Evolutionary conservation across 306 rosid species (phyloP).

Genomic region (Purshia tridentata): DNA sequence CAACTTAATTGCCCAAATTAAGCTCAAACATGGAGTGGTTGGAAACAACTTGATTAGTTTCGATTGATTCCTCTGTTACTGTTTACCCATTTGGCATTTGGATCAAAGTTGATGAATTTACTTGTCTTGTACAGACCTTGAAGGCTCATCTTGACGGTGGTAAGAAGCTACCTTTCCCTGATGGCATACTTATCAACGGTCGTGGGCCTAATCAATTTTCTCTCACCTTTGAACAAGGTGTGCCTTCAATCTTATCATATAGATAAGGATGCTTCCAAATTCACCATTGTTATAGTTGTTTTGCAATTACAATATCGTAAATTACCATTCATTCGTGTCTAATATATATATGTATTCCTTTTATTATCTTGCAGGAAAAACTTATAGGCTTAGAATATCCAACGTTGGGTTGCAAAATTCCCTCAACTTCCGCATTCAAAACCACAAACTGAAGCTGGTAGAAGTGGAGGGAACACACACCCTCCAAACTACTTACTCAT

Average conservation of each 20-base stretch:
- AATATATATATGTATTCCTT: not conserved
- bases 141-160: slow-evolving; percentile 70
- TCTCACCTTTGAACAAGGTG: slow-evolving; percentile 87
- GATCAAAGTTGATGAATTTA: not conserved
- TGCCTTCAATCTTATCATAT: not conserved
- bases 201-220: slow-evolving; percentile 74
- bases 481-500: slow-evolving; percentile 78
- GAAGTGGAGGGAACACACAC: slow-evolving; percentile 99
- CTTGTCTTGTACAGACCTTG: slow-evolving; percentile 45
- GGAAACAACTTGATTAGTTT: not conserved
- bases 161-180: slow-evolving; percentile 73
- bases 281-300: not conserved
- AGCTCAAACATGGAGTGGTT: not conserved
- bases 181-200: slow-evolving; percentile 94
- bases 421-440: slow-evolving; percentile 83
- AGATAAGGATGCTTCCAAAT: not conserved
- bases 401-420: slow-evolving; percentile 86
- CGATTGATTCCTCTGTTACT: not conserved
- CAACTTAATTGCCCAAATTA: too few species aligned
- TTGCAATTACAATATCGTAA: too few species aligned
- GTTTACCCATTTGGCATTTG: not conserved
- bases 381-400: slow-evolving; percentile 90
- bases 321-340: too few species aligned
- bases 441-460: slow-evolving; percentile 77
- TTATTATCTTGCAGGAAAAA: slow-evolving; percentile 59